Percentiles rank a stretch among this genome's conserved stretches.
phyloP scores from a whole-genome alignment of 2,329 filamentous ascomycete genomes.

The Leptodontidium sp. region DNA sequence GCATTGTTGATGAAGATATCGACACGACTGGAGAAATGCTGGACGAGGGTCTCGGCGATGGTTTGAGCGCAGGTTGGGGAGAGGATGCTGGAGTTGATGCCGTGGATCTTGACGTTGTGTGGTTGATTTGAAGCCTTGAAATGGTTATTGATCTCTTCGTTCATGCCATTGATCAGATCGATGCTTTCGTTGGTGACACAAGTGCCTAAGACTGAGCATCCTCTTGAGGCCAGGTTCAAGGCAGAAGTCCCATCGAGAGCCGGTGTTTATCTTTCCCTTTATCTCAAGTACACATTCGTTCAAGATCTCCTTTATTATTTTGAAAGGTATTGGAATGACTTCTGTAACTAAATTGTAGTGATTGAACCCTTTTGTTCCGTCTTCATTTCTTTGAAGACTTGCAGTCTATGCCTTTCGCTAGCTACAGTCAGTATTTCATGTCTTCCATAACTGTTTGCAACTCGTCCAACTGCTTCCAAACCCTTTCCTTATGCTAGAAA shows the following conservation, averaged over 20 bases:
- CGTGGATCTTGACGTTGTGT: constrained; percentile 38
- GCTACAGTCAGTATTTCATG: no score
- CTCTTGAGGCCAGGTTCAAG: constrained; percentile 71
- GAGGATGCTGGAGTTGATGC: constrained; percentile 46
- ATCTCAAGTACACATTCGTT: no score
- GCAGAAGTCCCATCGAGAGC: constrained; percentile 47
- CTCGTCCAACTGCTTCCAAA: no score
- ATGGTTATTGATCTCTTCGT: constrained; percentile 36
- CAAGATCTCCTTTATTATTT: no score
- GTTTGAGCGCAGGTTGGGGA: constrained; percentile 40
- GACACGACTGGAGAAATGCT: constrained; percentile 41
- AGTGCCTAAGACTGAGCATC: constrained; percentile 60
- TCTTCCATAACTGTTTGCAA: no score
- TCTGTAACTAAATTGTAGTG: no score
- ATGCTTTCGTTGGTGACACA: constrained; percentile 41
- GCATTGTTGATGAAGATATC: constrained; percentile 50
- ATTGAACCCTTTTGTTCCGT: no score
- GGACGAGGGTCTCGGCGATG: constrained; percentile 42
- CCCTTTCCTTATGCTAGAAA: no score
- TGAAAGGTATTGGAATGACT: no score
- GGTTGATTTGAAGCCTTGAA: constrained; percentile 34
- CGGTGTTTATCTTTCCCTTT: not conserved
- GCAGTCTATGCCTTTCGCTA: no score
- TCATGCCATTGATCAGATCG: constrained; percentile 36
- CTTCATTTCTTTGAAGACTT: no score